These are phyloP conservation scores for Malus fusca DNA, from an alignment of 306 rosid species.

Conservation along the genomic window DNA sequence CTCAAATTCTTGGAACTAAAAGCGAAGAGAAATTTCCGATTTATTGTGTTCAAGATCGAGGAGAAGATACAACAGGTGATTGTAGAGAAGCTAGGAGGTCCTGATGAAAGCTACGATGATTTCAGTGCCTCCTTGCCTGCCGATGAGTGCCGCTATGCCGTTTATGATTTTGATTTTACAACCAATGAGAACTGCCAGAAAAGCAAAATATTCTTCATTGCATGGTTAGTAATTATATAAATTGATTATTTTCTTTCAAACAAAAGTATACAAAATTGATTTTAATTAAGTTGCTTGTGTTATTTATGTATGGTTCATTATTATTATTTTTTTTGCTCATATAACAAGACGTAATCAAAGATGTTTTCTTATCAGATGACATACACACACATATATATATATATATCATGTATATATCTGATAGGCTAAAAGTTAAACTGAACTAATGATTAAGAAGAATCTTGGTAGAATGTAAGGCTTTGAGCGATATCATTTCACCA, in stretches of 20 bases:
- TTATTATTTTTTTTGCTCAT: neutral
- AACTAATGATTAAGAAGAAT: neutral
- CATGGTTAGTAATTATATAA: constrained; percentile 5
- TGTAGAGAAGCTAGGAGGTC: constrained; percentile 26
- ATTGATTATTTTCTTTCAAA: neutral
- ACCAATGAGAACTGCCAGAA: constrained; percentile 24
- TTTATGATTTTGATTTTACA: constrained; percentile 18
- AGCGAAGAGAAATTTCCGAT: constrained; percentile 24
- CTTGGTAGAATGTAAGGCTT: neutral
- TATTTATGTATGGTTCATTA: neutral
- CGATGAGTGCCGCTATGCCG: constrained; percentile 26
- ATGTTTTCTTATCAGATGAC: neutral
- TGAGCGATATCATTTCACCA: too few species aligned
- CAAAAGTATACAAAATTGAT: too few species aligned
- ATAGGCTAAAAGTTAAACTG: neutral
- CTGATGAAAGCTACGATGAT: constrained; percentile 13
- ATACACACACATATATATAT: too few species aligned
- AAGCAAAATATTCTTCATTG: constrained; percentile 25
- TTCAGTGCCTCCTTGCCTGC: constrained; percentile 15
- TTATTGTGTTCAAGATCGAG: constrained; percentile 25
- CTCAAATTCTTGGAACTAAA: constrained; percentile 22
- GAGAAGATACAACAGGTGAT: constrained; percentile 25
- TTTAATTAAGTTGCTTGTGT: neutral
- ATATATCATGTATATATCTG: neutral
- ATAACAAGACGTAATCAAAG: neutral